A percentile compares a stretch with the other conserved stretches of the same genome.
Conservation (phyloP, 164 flowering plant species). For the Santalum album region DNA sequence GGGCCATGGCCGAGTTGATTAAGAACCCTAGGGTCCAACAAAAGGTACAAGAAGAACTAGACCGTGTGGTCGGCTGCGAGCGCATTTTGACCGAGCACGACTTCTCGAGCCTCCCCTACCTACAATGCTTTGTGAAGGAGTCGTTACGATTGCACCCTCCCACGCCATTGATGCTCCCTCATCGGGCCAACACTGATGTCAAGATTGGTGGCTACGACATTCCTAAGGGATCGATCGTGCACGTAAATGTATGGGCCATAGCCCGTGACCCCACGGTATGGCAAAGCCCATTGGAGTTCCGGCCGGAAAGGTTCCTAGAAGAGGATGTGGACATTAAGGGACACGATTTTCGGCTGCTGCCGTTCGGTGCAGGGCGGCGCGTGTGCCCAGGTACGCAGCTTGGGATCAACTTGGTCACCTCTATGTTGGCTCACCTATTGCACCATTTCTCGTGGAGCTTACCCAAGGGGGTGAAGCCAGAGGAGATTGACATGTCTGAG, state of each 20-base stretch:
- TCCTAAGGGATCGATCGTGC: slow-evolving; percentile 16
- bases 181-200: slow-evolving; percentile 16
- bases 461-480: slow-evolving; percentile 6
- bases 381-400: slow-evolving; percentile 19
- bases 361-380: slow-evolving; percentile 27
- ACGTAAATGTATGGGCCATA: slow-evolving; percentile 18
- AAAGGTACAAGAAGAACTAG: slow-evolving; percentile 23
- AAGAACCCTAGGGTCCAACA: slow-evolving; percentile 15
- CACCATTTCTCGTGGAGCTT: slow-evolving; percentile 18
- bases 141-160: slow-evolving; percentile 24
- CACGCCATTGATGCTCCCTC: slow-evolving; percentile 10
- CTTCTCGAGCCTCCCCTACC: slow-evolving; percentile 14
- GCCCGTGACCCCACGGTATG: slow-evolving; percentile 22
- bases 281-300: slow-evolving; percentile 12
- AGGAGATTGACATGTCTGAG: not conserved
- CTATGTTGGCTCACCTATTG: slow-evolving; percentile 15
- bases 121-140: slow-evolving; percentile 26
- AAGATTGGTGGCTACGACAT: slow-evolving; percentile 16
- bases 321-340: slow-evolving; percentile 17
- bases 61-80: slow-evolving; percentile 14
- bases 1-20: slow-evolving; percentile 24
- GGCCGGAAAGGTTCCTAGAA: slow-evolving; percentile 25
- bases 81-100: slow-evolving; percentile 22
- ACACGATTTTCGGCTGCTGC: slow-evolving; percentile 16
- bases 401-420: slow-evolving; percentile 2